Conservation (phyloP, 139 green algal species). For the Coelastrella sp. region DNA sequence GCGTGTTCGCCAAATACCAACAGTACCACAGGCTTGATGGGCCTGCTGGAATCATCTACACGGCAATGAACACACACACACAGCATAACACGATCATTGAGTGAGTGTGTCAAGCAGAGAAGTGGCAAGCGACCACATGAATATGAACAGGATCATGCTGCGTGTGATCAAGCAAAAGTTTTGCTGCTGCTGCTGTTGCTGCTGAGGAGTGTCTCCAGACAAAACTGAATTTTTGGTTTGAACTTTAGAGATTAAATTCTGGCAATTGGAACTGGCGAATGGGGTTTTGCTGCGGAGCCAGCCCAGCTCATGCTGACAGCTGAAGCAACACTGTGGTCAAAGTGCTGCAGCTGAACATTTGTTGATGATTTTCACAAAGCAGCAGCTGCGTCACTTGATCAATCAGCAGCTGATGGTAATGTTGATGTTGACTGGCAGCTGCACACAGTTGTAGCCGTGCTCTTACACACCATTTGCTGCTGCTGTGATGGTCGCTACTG, state of each 20-base stretch:
- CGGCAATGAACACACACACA: not conserved
- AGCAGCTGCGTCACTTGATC: too few species aligned
- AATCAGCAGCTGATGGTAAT: not conserved
- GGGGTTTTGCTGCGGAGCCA: too few species aligned
- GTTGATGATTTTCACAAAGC: too few species aligned
- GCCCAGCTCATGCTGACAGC: too few species aligned
- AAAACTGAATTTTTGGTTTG: too few species aligned
- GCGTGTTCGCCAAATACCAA: conserved; percentile 75
- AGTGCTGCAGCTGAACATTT: too few species aligned
- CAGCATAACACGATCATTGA: not conserved
- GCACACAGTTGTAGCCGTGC: not conserved
- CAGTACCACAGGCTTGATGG: conserved; percentile 44
- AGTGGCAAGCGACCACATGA: not conserved
- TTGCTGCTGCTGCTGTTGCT: not conserved
- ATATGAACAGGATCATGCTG: not conserved
- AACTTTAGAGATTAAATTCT: too few species aligned
- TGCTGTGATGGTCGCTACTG: conserved; percentile 26
- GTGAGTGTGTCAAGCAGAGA: not conserved
- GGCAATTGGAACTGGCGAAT: too few species aligned
- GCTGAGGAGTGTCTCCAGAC: too few species aligned
- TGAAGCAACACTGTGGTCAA: too few species aligned
- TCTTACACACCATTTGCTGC: not conserved
- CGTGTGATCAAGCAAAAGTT: not conserved
- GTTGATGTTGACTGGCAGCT: not conserved
- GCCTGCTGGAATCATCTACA: not conserved